Evolutionary conservation across 1,139 yeast genomes (phyloP), one percentile per base, ranked within the genome.

Genomic region (Pichia sp.): DNA sequence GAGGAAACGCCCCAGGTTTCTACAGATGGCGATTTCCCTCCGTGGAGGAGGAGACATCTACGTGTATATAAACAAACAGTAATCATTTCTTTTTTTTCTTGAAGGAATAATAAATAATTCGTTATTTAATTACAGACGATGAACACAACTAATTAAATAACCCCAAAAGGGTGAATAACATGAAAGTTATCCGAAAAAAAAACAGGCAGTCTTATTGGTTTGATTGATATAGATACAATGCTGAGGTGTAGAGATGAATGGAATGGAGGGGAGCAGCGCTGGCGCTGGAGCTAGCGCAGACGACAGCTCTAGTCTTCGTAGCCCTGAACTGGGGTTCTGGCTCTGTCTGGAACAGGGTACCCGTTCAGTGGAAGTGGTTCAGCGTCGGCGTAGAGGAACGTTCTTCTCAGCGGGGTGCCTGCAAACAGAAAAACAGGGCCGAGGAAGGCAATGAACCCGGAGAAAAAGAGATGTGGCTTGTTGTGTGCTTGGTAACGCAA

Each of bases 401-500:
- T 83, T 70, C 86, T 80, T 77, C 96, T 83, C 55, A 87, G 67
- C 50, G 93, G 93, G 52, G 92, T 78, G 53, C 79, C 78, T 50
- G 77, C 74, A 62, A 85, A 71, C 10, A 80, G 74, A 57, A 86
- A 76, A 17, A 81, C 71, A 16, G 95, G 95, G 9, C 88, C 91
- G 48, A 85, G 69, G 51, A 81, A 70, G 10, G 92, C 95, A 63
- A 87, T 75, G 44, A 77, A 76, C 31, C 83, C 78, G n/a, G 93
- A 77, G 68, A 78, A 84, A 71, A 87, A 85, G 63, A 87, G 76
- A 70, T 87, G 91, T 53, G 96, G 95, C 68, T 83, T 83, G 62
- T 83, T 83, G 73, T 87, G 89, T 45, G 93, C 87, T 64, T 85
- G 86, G 72, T 83, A 87, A 70, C 92, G 86, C 60, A 84, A 71